These are phyloP conservation scores for Kwoniella sp. DNA, from an alignment of 768 basidiomycete species.

Conservation along the genomic window DNA sequence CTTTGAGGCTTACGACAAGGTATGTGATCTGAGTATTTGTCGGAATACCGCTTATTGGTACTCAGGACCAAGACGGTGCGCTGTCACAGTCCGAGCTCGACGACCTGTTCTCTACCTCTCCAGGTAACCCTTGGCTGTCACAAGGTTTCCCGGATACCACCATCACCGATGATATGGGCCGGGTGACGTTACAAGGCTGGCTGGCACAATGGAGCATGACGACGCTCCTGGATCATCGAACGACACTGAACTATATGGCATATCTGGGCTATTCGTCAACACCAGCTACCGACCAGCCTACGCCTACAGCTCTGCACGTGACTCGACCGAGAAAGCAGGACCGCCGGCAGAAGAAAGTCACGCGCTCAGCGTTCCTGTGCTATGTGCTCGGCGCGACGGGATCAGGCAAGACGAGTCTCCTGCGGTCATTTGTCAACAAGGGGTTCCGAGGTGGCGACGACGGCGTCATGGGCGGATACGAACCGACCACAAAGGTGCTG, in stretches of 20 bases:
- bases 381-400: constrained; percentile 95
- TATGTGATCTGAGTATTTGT: constrained; percentile 41
- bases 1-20: constrained; percentile 93
- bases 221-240: constrained; percentile 86
- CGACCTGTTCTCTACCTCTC: constrained; percentile 86
- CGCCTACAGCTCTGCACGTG: constrained; percentile 76
- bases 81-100: constrained; percentile 75
- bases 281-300: constrained; percentile 46
- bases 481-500: constrained; percentile 82
- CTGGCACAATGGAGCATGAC: constrained; percentile 99
- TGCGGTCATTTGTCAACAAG: constrained; percentile 81
- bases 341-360: constrained; percentile 78
- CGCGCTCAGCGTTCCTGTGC: constrained; percentile 84
- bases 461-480: constrained; percentile 58
- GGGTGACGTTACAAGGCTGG: constrained; percentile 96
- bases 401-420: constrained; percentile 84
- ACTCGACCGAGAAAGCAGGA: constrained; percentile 79
- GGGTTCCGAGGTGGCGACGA: constrained; percentile 56
- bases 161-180: constrained; percentile 75
- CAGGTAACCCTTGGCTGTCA: constrained; percentile 93
- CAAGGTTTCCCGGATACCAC: constrained; percentile 88
- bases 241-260: constrained; percentile 87
- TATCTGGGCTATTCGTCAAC: constrained; percentile 78
- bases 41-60: background rate
- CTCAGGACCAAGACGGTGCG: constrained; percentile 89